Evolutionary conservation across 2,329 filamentous ascomycete species (phyloP).

Genomic region (Triangularia verruculosa): DNA sequence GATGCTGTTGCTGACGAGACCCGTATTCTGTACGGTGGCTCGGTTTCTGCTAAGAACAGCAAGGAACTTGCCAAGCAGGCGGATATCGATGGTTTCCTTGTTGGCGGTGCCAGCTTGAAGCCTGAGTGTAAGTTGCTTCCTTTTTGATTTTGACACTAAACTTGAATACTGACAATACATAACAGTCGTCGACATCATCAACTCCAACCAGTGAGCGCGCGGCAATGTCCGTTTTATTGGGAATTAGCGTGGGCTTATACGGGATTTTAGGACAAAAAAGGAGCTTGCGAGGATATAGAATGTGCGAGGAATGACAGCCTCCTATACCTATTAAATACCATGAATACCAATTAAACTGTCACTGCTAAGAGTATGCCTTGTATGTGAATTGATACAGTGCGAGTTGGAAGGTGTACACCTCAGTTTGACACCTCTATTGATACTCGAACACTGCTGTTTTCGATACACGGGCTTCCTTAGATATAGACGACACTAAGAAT

Average conservation of each 20-base stretch:
- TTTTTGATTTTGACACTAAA: not conserved
- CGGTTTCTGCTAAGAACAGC: constrained; percentile 98
- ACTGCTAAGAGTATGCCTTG: not conserved
- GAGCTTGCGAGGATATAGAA: not conserved
- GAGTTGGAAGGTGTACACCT: not conserved
- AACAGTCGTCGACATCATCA: constrained; percentile 58
- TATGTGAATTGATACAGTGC: not conserved
- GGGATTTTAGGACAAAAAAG: constrained; percentile 15
- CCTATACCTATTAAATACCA: not conserved
- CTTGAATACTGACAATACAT: constrained; percentile 11
- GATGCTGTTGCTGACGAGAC: constrained; percentile 78
- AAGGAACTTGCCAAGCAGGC: constrained; percentile 83
- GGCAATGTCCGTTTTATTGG: not conserved
- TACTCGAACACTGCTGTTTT: too few species aligned
- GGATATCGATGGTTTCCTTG: constrained; percentile 97
- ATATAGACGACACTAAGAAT: too few species aligned
- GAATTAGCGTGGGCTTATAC: constrained; percentile 9
- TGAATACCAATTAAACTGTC: not conserved
- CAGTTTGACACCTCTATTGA: too few species aligned
- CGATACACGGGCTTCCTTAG: too few species aligned
- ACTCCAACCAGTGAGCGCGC: constrained; percentile 48
- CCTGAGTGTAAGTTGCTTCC: constrained; percentile 70
- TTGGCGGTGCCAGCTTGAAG: constrained; percentile 95
- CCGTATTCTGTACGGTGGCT: constrained; percentile 93
- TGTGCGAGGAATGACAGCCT: not conserved